phyloP scores from a whole-genome alignment of 176 grass and related monocot species.

The Oropetium thomaeum region DNA sequence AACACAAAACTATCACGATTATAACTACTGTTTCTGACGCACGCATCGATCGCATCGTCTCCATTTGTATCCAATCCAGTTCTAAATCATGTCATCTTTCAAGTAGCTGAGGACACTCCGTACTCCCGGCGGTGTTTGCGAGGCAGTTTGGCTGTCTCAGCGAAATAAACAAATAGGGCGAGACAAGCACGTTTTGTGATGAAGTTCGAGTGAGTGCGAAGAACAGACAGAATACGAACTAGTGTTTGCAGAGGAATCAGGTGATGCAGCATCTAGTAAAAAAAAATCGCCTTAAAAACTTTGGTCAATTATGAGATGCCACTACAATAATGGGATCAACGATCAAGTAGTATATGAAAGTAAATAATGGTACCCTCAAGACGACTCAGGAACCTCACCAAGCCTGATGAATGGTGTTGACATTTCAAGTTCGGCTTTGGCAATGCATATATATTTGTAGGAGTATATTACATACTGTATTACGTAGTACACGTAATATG shows the following conservation, averaged over 20 bases:
- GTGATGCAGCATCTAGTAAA: not conserved
- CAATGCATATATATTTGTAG: not conserved
- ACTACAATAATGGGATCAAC: not conserved
- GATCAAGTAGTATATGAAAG: not conserved
- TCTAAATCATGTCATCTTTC: not conserved
- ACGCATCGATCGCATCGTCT: not conserved
- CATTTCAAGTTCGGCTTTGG: not conserved
- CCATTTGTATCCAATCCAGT: not conserved
- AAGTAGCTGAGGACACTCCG: conserved; percentile 6
- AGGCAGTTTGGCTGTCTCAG: conserved; percentile 5
- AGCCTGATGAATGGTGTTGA: not conserved
- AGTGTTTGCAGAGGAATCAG: conserved; percentile 7
- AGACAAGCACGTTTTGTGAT: not conserved
- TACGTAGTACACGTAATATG: too few species aligned
- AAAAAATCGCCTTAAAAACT: too few species aligned
- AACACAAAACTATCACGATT: not conserved
- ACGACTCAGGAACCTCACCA: not conserved
- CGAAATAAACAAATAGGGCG: conserved; percentile 13
- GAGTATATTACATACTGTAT: not conserved
- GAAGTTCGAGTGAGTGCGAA: not conserved
- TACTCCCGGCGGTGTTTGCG: conserved; percentile 20
- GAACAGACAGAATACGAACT: not conserved
- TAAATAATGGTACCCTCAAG: not conserved
- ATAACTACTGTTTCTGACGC: not conserved
- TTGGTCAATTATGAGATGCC: not conserved